Evolutionary conservation across 352 stramenopile genomes (phyloP), one percentile per base, ranked within the genome.

Genomic region (Blastocystis sp.): DNA sequence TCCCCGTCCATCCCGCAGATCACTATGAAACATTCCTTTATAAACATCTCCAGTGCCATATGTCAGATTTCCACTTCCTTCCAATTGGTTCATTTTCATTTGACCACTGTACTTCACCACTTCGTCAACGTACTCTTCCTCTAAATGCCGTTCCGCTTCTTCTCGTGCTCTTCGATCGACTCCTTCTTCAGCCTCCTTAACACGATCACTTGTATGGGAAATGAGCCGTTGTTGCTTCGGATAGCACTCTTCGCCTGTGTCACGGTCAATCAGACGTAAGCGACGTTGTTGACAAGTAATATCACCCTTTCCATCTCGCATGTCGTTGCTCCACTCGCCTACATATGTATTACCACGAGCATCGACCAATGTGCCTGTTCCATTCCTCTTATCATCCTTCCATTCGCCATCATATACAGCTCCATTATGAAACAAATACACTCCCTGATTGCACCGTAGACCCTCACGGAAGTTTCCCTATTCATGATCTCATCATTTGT

Each of bases 311-410:
- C 69, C 69, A 21, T 61, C 37, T 21, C 51, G 43, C 21, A 46
- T 42, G 42, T 86, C 75, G 37, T 86, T 77, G 14, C 27, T 77
- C 75, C 75, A 86, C 16, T 86, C 52, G 27, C 75, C 75, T 24
- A 21, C 27, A 32, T 86, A 86, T 16, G n/a, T 86, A 37, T 86
- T 75, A 16, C 75, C 75, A 4, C 66, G 71, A 3, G 21, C 54
- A 43, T 86, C 57, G 7, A 75, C 16, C 12, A 69, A 57, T 7
- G 37, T 86, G 27, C 75, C 75, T 21, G 24, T 49, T 5, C 75
- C 75, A 42, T 80, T 32, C 21, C 61, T 21, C 57, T 66, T 71
- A 42, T 86, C 61, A 27, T 86, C 61, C 32, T 86, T 86, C 75
- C 75, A 86, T 32, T 86, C 52, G 32, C 75, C 75, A 43, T 86